Percentiles rank a stretch among this genome's conserved stretches.
Conservation (phyloP, 148 eudicot species). For the Mesembryanthemum crystallinum region DNA sequence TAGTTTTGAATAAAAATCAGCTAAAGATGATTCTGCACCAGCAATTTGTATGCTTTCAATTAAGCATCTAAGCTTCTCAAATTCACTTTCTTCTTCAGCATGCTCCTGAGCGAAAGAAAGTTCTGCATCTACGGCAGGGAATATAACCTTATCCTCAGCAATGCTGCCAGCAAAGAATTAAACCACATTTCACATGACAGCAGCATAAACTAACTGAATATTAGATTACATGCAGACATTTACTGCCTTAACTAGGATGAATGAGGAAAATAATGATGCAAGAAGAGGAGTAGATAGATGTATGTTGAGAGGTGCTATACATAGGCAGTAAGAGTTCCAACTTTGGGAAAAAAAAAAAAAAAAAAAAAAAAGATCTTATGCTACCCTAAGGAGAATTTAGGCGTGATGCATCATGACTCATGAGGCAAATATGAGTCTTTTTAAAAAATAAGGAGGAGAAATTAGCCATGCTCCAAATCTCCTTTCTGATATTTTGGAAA, state of each 20-base stretch:
- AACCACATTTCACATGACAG: constrained; percentile 22
- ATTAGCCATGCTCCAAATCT: not conserved
- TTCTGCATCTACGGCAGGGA: constrained; percentile 92
- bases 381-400: not conserved
- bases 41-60: constrained; percentile 78
- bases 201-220: constrained; percentile 8
- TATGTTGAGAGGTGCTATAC: not conserved
- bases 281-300: not conserved
- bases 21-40: constrained; percentile 70
- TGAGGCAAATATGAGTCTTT: not conserved
- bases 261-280: not conserved
- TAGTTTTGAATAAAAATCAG: constrained; percentile 65
- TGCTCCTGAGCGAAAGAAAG: constrained; percentile 90
- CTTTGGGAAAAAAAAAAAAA: not conserved
- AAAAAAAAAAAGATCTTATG: not conserved
- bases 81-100: constrained; percentile 89
- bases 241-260: not conserved
- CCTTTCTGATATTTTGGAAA: not conserved
- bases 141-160: constrained; percentile 95
- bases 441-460: not conserved
- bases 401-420: not conserved
- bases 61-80: constrained; percentile 80
- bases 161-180: constrained; percentile 59
- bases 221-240: not conserved
- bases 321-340: not conserved